phyloP scores from a whole-genome alignment of 2,329 filamentous ascomycete genomes.

The Metarhizium robertsii region DNA sequence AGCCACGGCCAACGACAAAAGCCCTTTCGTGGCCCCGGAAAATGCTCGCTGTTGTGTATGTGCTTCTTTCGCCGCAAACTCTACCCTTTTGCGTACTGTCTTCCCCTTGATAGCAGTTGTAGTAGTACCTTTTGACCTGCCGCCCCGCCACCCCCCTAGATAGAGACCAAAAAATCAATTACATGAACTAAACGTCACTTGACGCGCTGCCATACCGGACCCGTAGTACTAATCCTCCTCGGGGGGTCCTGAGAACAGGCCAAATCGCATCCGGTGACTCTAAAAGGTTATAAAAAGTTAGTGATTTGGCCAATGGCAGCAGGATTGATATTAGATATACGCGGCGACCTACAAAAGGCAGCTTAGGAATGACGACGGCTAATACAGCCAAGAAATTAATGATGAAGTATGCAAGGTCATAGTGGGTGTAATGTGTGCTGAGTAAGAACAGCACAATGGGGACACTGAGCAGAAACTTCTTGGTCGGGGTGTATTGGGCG shows the following conservation, averaged over 20 bases:
- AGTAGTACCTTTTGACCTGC: not conserved
- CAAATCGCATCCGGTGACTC: slow-evolving; percentile 72
- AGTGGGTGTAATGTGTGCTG: slow-evolving; percentile 98
- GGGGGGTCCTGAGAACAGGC: slow-evolving; percentile 60
- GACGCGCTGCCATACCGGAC: slow-evolving; percentile 3
- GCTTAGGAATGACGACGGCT: slow-evolving; percentile 89
- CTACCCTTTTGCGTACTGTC: slow-evolving; percentile 2
- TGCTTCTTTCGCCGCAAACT: slow-evolving; percentile 7
- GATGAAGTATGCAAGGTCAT: slow-evolving; percentile 91
- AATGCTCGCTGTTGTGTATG: slow-evolving; percentile 26
- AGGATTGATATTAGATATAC: not conserved
- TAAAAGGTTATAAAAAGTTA: slow-evolving; percentile 26
- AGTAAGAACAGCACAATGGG: slow-evolving; percentile 90
- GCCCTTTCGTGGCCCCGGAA: slow-evolving; percentile 18
- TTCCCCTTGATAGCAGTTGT: slow-evolving; percentile 4
- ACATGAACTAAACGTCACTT: slow-evolving; percentile 2
- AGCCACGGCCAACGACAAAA: slow-evolving; percentile 19
- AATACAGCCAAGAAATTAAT: slow-evolving; percentile 94
- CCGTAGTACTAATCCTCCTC: slow-evolving; percentile 37
- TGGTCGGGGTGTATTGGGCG: slow-evolving; percentile 95
- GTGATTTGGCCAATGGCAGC: slow-evolving; percentile 2
- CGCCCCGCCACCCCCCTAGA: not conserved
- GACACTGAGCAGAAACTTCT: slow-evolving; percentile 94
- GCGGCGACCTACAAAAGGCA: slow-evolving; percentile 70
- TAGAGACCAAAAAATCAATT: not conserved